Evolutionary conservation across 495 filamentous ascomycete species (phyloP).

Genomic region (Penicillium ochrochloron): DNA sequence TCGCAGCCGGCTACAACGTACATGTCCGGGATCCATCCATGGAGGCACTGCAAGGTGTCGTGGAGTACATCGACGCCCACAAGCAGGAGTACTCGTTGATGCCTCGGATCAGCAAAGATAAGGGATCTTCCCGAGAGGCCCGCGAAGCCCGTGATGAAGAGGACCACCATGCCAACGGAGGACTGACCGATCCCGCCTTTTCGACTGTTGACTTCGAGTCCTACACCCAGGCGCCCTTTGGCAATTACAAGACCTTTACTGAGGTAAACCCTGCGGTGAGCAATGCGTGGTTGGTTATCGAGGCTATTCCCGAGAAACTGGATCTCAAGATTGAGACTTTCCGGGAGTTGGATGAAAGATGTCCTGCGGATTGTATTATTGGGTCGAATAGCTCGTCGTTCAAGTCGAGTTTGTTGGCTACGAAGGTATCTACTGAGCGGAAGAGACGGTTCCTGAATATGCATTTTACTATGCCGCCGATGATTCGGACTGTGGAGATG

Average conservation of each 20-base stretch:
- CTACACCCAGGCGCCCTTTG: conserved; percentile 20
- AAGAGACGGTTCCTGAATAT: conserved; percentile 45
- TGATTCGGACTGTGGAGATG: conserved; percentile 53
- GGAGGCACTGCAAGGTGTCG: conserved; percentile 31
- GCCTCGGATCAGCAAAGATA: conserved; percentile 32
- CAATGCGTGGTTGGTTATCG: conserved; percentile 50
- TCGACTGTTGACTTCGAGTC: conserved; percentile 19
- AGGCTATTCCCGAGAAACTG: conserved; percentile 57
- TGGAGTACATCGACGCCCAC: conserved; percentile 43
- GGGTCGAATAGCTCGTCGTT: conserved; percentile 47
- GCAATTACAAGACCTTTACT: conserved; percentile 29
- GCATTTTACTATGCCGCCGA: conserved; percentile 60
- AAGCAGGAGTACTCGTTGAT: conserved; percentile 36
- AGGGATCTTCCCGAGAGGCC: conserved; percentile 25
- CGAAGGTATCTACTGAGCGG: conserved; percentile 18
- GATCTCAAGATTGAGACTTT: conserved; percentile 52
- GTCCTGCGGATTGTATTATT: conserved; percentile 51
- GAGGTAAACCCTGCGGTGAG: conserved; percentile 30
- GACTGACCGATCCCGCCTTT: neutral
- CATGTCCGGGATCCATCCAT: conserved; percentile 42
- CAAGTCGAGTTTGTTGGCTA: conserved; percentile 37
- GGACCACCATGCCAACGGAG: neutral
- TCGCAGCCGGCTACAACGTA: conserved; percentile 50
- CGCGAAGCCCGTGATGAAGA: neutral
- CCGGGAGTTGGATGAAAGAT: conserved; percentile 45